phyloP scores from a whole-genome alignment of 805 yeast species.

The Diddensiella caesifluorescens region DNA sequence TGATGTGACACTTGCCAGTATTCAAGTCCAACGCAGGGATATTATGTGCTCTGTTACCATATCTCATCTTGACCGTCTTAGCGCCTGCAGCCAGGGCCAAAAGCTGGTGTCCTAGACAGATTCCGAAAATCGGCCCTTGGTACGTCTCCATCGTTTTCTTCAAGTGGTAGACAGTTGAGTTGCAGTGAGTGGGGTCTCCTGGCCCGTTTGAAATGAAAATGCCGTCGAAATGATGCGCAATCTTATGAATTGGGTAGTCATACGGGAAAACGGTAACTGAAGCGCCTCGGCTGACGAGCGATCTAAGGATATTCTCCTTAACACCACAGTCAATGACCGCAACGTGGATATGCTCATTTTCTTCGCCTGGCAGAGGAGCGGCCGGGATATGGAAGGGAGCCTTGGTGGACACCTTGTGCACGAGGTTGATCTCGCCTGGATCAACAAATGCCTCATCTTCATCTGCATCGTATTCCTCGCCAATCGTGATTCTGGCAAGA shows the following conservation, averaged over 20 bases:
- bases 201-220: conserved; percentile 94
- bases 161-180: conserved; percentile 68
- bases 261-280: conserved; percentile 95
- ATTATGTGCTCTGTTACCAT: conserved; percentile 98
- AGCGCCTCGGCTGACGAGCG: conserved; percentile 91
- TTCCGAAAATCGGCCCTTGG: conserved; percentile 90
- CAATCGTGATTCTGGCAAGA: conserved; percentile 81
- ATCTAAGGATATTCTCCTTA: conserved; percentile 93
- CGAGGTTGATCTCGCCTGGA: conserved; percentile 85
- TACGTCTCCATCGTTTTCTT: conserved; percentile 60
- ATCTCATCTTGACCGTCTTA: conserved; percentile 83
- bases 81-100: conserved; percentile 95
- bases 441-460: conserved; percentile 87
- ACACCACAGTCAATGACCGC: conserved; percentile 98
- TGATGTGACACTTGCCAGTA: conserved; percentile 93
- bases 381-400: conserved; percentile 87
- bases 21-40: conserved; percentile 89
- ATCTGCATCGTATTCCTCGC: conserved; percentile 86
- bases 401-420: conserved; percentile 89
- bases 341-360: conserved; percentile 60
- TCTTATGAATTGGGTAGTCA: conserved; percentile 85
- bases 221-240: conserved; percentile 92
- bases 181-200: conserved; percentile 94
- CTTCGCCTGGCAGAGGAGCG: conserved; percentile 36
- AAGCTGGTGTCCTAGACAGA: conserved; percentile 96